phyloP scores from a whole-genome alignment of 2,329 filamentous ascomycete genomes.

The Exophiala xenobiotica region DNA sequence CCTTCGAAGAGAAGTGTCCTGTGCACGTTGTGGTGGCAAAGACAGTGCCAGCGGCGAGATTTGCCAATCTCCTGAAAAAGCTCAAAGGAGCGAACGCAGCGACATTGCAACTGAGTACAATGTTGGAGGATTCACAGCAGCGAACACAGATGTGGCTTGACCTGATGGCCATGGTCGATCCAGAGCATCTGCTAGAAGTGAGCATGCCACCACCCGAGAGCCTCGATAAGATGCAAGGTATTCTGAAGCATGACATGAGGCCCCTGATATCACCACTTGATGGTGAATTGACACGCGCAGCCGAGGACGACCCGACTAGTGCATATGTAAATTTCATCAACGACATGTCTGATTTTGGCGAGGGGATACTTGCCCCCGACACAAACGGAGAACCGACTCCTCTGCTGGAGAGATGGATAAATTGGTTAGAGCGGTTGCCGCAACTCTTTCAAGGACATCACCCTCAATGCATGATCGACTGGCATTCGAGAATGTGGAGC shows the following conservation, averaged over 20 bases:
- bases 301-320: constrained; percentile 38
- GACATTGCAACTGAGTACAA: constrained; percentile 89
- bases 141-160: constrained; percentile 95
- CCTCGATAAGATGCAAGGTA: constrained; percentile 38
- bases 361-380: constrained; percentile 16
- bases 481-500: constrained; percentile 46
- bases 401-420: constrained; percentile 44
- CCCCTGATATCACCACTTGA: constrained; percentile 44
- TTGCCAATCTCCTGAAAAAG: constrained; percentile 80
- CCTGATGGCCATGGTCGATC: constrained; percentile 67
- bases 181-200: constrained; percentile 57
- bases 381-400: constrained; percentile 12
- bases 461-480: constrained; percentile 46
- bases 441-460: constrained; percentile 42
- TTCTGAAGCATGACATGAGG: constrained; percentile 46
- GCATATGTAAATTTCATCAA: constrained; percentile 26
- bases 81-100: constrained; percentile 89
- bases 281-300: constrained; percentile 25
- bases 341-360: constrained; percentile 11
- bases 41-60: constrained; percentile 82
- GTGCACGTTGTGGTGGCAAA: constrained; percentile 83
- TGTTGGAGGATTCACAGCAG: constrained; percentile 84
- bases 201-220: constrained; percentile 56
- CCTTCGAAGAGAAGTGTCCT: constrained; percentile 81
- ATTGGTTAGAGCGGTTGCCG: constrained; percentile 44